Percentiles rank a stretch among this genome's conserved stretches.
phyloP scores from a whole-genome alignment of 768 basidiomycete species.

The Kwoniella heveanensis region DNA sequence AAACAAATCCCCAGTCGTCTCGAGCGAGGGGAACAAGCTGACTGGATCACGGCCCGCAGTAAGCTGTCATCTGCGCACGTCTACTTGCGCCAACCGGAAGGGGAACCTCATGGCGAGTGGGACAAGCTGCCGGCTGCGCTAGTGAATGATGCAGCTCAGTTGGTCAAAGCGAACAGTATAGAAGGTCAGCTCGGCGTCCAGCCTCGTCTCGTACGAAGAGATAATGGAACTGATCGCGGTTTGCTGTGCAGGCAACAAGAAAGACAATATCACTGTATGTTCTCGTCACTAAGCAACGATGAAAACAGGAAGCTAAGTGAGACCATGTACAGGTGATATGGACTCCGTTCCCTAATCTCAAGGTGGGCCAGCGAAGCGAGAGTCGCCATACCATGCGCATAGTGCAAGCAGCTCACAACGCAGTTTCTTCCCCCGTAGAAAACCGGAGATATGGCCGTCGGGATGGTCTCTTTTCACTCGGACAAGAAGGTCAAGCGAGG shows the following conservation, averaged over 20 bases:
- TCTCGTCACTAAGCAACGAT: no score
- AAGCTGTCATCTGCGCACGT: constrained; percentile 90
- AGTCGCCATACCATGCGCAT: no score
- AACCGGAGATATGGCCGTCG: constrained; percentile 96
- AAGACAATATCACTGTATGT: constrained; percentile 73
- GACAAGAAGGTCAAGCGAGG: constrained; percentile 87
- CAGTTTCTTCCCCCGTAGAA: constrained; percentile 67
- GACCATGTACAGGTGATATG: constrained; percentile 78
- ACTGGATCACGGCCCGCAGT: constrained; percentile 15
- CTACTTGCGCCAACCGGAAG: constrained; percentile 82
- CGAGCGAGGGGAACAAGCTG: no score
- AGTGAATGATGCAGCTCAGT: constrained; percentile 82
- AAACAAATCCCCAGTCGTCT: no score
- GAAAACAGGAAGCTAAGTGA: no score
- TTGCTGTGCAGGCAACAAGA: constrained; percentile 96
- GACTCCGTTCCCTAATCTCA: constrained; percentile 87
- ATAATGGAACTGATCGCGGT: no score
- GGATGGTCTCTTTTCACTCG: constrained; percentile 90
- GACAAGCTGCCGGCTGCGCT: constrained; percentile 80
- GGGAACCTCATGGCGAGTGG: constrained; percentile 67
- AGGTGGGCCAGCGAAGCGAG: constrained; percentile 66
- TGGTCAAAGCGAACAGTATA: constrained; percentile 97
- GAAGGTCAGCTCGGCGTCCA: constrained; percentile 64
- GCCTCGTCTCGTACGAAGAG: not conserved
- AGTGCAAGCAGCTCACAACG: not conserved